Percentiles rank a stretch among this genome's conserved stretches.
Evolutionary conservation across 176 grass and related monocot species (phyloP).

Genomic region (Canna indica): DNA sequence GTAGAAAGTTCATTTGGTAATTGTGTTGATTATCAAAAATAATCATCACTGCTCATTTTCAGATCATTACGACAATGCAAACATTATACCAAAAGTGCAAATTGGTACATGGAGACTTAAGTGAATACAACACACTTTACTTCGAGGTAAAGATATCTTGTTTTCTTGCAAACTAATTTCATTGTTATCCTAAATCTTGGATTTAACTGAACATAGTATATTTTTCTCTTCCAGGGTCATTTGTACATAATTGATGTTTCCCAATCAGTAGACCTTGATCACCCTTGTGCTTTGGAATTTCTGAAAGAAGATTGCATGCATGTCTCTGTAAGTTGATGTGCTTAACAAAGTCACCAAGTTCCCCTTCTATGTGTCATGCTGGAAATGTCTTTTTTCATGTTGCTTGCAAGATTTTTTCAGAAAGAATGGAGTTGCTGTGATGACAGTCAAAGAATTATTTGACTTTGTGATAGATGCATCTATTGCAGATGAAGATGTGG

Average conservation of each 20-base stretch:
- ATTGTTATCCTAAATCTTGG: neutral
- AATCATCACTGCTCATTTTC: conserved; percentile 9
- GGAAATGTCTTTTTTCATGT: neutral
- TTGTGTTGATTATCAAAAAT: neutral
- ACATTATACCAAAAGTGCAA: conserved; percentile 91
- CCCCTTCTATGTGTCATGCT: neutral
- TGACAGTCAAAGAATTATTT: conserved; percentile 68
- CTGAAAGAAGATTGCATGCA: conserved; percentile 97
- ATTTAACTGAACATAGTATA: neutral
- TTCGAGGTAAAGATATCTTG: conserved; percentile 60
- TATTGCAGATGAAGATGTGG: conserved; percentile 73
- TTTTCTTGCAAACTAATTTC: conserved; percentile 1
- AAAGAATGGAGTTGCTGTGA: conserved; percentile 67
- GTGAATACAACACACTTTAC: conserved; percentile 99
- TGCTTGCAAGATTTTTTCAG: conserved; percentile 70
- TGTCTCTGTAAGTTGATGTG: conserved; percentile 60
- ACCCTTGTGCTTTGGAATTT: conserved; percentile 74
- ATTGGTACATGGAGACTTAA: conserved; percentile 95
- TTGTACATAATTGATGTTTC: conserved; percentile 98
- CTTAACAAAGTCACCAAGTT: neutral
- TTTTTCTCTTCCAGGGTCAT: conserved; percentile 51
- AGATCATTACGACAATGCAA: conserved; percentile 89
- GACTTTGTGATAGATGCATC: conserved; percentile 81
- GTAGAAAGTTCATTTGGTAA: neutral
- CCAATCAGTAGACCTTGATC: conserved; percentile 89